A percentile compares a stretch with the other conserved stretches of the same genome.
Evolutionary conservation across 768 basidiomycete genomes (phyloP).

Genomic region (Kwoniella bestiolae): DNA sequence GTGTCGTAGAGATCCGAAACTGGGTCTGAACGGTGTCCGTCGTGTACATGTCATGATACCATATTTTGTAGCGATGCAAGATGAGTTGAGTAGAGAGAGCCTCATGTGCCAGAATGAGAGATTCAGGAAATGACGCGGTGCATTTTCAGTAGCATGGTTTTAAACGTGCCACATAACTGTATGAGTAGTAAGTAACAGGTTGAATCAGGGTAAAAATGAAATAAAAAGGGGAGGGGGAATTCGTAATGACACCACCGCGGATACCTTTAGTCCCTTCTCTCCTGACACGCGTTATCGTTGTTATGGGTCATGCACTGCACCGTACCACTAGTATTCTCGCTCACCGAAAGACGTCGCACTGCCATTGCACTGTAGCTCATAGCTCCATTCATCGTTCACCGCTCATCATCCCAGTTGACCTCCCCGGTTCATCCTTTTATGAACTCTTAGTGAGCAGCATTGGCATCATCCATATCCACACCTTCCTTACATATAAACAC

Average conservation of each 20-base stretch:
- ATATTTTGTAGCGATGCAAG: too few relatives aligned
- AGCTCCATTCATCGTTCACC: too few relatives aligned
- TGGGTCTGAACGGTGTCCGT: too few relatives aligned
- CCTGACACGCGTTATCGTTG: not conserved
- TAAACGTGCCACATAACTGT: not conserved
- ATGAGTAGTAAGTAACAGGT: too few relatives aligned
- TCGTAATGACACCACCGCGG: not conserved
- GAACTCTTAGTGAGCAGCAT: too few relatives aligned
- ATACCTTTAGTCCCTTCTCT: not conserved
- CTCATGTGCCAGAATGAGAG: not conserved
- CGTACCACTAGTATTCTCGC: too few relatives aligned
- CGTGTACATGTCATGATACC: too few relatives aligned
- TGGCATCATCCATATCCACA: too few relatives aligned
- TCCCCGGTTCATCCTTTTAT: too few relatives aligned
- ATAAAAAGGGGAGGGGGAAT: not conserved
- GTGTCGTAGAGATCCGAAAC: not conserved
- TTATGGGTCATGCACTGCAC: too few relatives aligned
- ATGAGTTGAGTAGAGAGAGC: not conserved
- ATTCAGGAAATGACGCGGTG: not conserved
- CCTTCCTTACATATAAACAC: not conserved
- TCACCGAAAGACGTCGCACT: too few relatives aligned
- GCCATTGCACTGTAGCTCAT: not conserved
- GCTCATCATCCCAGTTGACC: too few relatives aligned
- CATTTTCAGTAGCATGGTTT: not conserved
- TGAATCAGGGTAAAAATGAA: not conserved